Percentiles rank a stretch among this genome's conserved stretches.
Conservation (phyloP, 2,329 filamentous ascomycete species). For the Juglanconis oblonga region DNA sequence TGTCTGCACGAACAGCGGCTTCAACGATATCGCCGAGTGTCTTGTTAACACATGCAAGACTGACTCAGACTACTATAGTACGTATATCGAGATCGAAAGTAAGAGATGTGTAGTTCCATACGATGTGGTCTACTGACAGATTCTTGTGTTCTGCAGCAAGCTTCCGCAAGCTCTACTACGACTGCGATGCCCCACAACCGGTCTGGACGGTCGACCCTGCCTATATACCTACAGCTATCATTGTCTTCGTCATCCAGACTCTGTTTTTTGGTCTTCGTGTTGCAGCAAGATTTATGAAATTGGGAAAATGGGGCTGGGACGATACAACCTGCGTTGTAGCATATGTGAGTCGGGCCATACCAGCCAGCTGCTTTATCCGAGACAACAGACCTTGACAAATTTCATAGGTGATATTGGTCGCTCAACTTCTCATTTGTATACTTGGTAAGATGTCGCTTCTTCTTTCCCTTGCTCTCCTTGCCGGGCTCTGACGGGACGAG, state of each 20-base stretch:
- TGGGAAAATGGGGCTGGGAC: conserved; percentile 9
- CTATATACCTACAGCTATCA: conserved; percentile 4
- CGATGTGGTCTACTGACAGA: neutral
- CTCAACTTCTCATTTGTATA: conserved; percentile 7
- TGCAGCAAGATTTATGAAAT: neutral
- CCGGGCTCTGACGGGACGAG: neutral
- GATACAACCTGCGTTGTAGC: conserved; percentile 4
- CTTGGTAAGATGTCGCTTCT: neutral
- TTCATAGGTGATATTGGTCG: neutral
- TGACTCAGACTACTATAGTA: conserved; percentile 4
- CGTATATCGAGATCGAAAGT: neutral
- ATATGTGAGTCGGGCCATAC: conserved; percentile 9
- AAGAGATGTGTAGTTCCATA: neutral
- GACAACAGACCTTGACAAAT: too few relatives aligned
- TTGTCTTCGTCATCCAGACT: conserved; percentile 9
- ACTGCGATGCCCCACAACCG: conserved; percentile 4
- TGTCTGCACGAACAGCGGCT: neutral
- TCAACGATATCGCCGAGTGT: neutral
- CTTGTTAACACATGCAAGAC: neutral
- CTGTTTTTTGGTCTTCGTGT: conserved; percentile 3
- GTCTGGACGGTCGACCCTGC: conserved; percentile 11
- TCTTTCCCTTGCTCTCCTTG: neutral
- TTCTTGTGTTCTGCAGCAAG: neutral
- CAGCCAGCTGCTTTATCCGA: too few relatives aligned
- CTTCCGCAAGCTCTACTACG: conserved; percentile 3